Evolutionary conservation across 495 filamentous ascomycete species (phyloP).

Genomic region (Choiromyces venosus): DNA sequence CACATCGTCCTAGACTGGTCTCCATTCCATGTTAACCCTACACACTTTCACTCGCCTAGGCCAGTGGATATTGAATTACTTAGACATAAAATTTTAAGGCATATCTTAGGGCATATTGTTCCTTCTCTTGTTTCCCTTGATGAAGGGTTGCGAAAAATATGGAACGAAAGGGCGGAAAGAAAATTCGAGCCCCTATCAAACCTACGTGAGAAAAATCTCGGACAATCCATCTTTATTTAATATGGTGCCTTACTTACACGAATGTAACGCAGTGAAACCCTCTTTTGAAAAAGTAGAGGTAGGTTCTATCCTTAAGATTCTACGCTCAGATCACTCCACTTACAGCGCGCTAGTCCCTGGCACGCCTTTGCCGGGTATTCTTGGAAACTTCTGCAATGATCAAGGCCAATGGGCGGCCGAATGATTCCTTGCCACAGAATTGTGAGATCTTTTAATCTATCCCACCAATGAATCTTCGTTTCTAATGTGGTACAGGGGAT

Average conservation of each 20-base stretch:
- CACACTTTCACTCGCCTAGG: not conserved
- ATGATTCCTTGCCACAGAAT: not conserved
- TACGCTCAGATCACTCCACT: not conserved
- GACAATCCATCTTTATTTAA: not conserved
- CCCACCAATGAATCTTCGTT: too few relatives aligned
- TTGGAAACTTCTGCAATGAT: not conserved
- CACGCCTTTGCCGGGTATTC: not conserved
- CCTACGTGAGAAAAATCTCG: not conserved
- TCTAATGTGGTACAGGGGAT: constrained; percentile 1
- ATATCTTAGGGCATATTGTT: constrained; percentile 1
- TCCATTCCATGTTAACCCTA: not conserved
- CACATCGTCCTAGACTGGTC: constrained; percentile 15
- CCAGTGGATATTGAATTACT: not conserved
- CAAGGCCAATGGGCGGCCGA: not conserved
- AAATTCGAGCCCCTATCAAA: not conserved
- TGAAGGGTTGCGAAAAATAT: not conserved
- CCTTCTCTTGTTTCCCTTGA: constrained; percentile 4
- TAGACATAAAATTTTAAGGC: not conserved
- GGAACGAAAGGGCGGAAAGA: not conserved
- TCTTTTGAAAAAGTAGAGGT: not conserved
- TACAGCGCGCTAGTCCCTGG: not conserved
- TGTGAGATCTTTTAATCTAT: too few relatives aligned
- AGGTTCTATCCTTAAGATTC: not conserved
- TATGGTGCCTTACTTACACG: not conserved
- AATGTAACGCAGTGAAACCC: not conserved